phyloP scores from a whole-genome alignment of 129 eudicot species.

The Solidago caesia region DNA sequence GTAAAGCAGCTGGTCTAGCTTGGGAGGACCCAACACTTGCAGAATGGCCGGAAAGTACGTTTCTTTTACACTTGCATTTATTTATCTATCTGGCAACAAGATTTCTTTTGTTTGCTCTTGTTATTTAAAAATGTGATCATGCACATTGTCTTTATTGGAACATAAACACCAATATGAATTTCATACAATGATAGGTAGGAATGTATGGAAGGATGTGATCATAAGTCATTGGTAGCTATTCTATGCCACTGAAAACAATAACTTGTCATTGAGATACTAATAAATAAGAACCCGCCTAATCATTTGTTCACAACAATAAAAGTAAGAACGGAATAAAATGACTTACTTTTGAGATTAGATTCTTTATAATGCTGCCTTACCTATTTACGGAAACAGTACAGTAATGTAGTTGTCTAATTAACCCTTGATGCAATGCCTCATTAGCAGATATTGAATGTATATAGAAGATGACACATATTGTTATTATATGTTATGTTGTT shows the following conservation, averaged over 20 bases:
- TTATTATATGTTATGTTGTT: no score
- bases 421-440: no score
- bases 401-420: no score
- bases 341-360: no score
- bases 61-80: neutral
- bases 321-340: no score
- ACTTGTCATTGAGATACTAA: slow-evolving; percentile 7
- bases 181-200: neutral
- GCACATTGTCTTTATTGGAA: neutral
- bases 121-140: neutral
- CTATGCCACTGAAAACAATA: neutral
- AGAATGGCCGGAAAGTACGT: slow-evolving; percentile 93
- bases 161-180: neutral
- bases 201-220: neutral
- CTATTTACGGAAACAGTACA: no score
- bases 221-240: neutral
- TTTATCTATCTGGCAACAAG: neutral
- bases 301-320: no score
- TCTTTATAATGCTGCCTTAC: no score
- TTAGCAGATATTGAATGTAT: no score
- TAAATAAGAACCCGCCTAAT: no score
- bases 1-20: slow-evolving; percentile 89
- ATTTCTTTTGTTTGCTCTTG: neutral
- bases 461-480: no score
- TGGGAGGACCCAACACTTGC: slow-evolving; percentile 99